Evolutionary conservation across 441 rosid genomes (phyloP), one percentile per base, ranked within the genome.

Genomic region (Aleurites moluccanus): DNA sequence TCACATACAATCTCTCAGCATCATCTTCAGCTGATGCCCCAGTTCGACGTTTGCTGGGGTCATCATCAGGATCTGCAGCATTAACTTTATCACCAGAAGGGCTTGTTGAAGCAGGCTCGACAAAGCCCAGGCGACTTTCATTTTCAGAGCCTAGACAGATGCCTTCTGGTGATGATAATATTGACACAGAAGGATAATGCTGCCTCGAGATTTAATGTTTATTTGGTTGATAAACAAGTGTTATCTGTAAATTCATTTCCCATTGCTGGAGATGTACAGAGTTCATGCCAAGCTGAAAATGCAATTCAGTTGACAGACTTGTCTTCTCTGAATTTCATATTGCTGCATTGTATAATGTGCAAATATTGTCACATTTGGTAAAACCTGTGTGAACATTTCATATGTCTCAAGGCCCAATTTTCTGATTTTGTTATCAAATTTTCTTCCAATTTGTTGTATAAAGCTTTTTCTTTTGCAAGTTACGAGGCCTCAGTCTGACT

Each of bases 111-210:
- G 80, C 91, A 81, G 86, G 92, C 68, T 75, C 80, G 20, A 88
- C 80, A 69, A 86, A 86, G 20, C 80, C 92, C 65, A 89, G 92
- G 80, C 86, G 91, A 74, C 82, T 85, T 73, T 86, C 98, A 38
- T 75, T 86, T 72, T 84, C 99, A 60, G 99, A 94, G 84, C 85
- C 91, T 69, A 89, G 98, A 83, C 97, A 90, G 78, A 86, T 89
- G 85, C 75, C 95, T 70, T 73, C 92, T 65, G 88, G 91, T 57
- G 94, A 91, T 78, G 95, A 87, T 78, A 78, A 77, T 62, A 85
- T 90, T 85, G 93, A 92, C 71, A 69, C 89, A 62, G 93, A 88
- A 75, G 88, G 84, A 78, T 88, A 84, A 66, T 30, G 70, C 71
- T 75, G 70, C 72, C 72, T 38, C 59, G 64, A 61, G 75, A 70